Base-by-base conservation (phyloP, 2,329 filamentous ascomycete species). In the Plectosphaerella cucumerina region DNA sequence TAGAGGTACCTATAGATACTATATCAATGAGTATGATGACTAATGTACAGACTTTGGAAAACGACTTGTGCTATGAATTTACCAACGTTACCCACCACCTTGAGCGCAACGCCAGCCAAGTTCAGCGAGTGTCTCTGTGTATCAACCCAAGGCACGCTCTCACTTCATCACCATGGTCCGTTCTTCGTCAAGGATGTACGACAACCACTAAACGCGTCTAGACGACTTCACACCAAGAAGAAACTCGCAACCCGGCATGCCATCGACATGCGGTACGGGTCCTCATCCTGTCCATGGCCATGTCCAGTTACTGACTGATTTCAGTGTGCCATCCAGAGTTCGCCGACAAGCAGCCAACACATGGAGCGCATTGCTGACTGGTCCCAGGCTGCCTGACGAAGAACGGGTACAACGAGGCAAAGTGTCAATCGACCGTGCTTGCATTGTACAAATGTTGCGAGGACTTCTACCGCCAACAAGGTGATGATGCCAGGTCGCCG, bases 401-500 rank as follows among this genome's bases (percentile, higher is more conserved):
- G 69, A 92, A 92, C 67, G 84, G 84, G 49, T 97, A 88, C 73
- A 82, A 95, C 53, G 91, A 97, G 70, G 83, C 83, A 42, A 95
- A 85, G 64, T 99, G 94, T 69, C 82, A 87, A 63, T 68, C 73
- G 17, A 76, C 90, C 62, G 81, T 99, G 51, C 86, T 93, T 65
- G 89, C 90, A 3, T 74, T 99, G 21, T 99, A 97, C 69, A 87
- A 94, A 60, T 99, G 94, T 71, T 99, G 94, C 70, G 85, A 92
- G 62, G 80, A 82, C 12, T 96, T 97, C 66, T 97, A 99, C 70
- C 74, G 86, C 60, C 78, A 81, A 51, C 81, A 89, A 53, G 92
- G 94, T 15, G 86, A 95, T 50, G 72, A 84, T 21, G 91, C 89
- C 31, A 84, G 78, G 41, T 88, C 87, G 2, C 82, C 85, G 18